Base-by-base conservation (phyloP, 164 flowering plant genomes). In the Vitis rotundifolia region DNA sequence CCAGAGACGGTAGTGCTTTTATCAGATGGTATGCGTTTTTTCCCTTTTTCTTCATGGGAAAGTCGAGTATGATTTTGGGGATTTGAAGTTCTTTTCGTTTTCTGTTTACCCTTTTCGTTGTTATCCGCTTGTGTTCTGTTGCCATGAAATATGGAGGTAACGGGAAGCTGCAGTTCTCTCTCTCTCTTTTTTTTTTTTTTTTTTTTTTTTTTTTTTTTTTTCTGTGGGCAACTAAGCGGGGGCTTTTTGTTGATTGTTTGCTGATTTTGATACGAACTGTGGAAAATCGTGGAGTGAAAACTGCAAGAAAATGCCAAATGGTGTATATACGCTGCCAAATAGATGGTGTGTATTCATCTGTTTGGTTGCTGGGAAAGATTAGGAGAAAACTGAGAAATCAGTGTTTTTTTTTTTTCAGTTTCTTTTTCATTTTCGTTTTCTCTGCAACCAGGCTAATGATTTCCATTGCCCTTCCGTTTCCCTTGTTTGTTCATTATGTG, bases 1-100 rank as follows among this genome's bases (percentile, higher is more conserved):
- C 90, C 67, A 88, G 63, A 67, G 88, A 92, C 64, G 97, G 99
- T 69, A 92, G 97, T 55, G 97, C 94, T 70, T 94, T 94, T 67
- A 78, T 88, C 55, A 70, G 78, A 77, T 91, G 97, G 97, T 94
- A 73, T 59, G 15, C 1, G 11, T 52, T 49, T 60, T 64, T 44
- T 28, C 11, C n/a, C 31, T 52, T 1, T 28, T 12, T 59, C 28
- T 37, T 37, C 44, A 37, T 37, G 5, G 44, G 44, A 37, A 37
- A 37, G 44, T 37, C 44, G 44, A 37, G 7, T 37, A 14, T 37
- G 18, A 14, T 61, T 14, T 59, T 59, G 61, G 9, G 26, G 12
- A n/a, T 18, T 8, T 19, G 3, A 59, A 11, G 37, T 22, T 26
- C 31, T 10, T 59, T 59, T 11, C 13, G 31, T 22, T 5, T 37